phyloP scores from a whole-genome alignment of 192 early-diverging fungal species.

The Coemansia javaensis region DNA sequence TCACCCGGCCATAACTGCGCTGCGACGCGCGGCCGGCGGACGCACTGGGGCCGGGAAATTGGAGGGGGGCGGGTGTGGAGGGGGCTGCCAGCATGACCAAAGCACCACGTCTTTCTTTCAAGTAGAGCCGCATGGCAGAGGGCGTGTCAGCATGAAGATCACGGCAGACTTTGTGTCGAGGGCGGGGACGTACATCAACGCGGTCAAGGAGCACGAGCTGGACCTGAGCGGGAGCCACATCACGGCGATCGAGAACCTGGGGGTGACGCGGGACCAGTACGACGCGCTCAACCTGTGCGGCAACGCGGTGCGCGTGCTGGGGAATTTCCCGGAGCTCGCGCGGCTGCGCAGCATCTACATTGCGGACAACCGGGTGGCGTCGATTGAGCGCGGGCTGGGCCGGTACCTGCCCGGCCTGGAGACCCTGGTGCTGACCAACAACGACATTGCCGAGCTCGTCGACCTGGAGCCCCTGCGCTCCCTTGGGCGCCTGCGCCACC shows the following conservation, averaged over 20 bases:
- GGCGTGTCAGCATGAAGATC: slow-evolving; percentile 57
- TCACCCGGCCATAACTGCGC: too few relatives aligned
- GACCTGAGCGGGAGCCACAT: slow-evolving; percentile 86
- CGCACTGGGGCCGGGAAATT: too few relatives aligned
- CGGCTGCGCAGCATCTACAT: slow-evolving; percentile 73
- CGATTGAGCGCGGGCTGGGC: slow-evolving; percentile 65
- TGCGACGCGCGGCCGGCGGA: too few relatives aligned
- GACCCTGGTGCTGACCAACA: slow-evolving; percentile 83
- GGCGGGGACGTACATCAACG: slow-evolving; percentile 72
- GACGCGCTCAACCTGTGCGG: slow-evolving; percentile 90
- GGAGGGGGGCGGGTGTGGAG: too few relatives aligned
- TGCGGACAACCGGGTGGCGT: slow-evolving; percentile 84
- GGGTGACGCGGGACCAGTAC: slow-evolving; percentile 89
- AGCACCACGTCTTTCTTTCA: neutral
- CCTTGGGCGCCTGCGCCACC: slow-evolving; percentile 46
- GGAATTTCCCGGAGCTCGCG: slow-evolving; percentile 79
- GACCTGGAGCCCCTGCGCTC: slow-evolving; percentile 73
- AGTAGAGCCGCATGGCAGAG: too few relatives aligned
- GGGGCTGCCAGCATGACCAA: too few relatives aligned
- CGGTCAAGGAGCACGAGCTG: slow-evolving; percentile 85
- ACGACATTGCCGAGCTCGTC: slow-evolving; percentile 74
- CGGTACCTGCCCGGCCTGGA: slow-evolving; percentile 70
- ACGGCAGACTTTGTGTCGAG: slow-evolving; percentile 67
- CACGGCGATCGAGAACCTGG: slow-evolving; percentile 89
- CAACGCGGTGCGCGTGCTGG: slow-evolving; percentile 81